Percentiles rank a stretch among this genome's conserved stretches.
These are phyloP conservation scores for Piloderma croceum DNA, from an alignment of 768 basidiomycete genomes.

Conservation along the genomic window DNA sequence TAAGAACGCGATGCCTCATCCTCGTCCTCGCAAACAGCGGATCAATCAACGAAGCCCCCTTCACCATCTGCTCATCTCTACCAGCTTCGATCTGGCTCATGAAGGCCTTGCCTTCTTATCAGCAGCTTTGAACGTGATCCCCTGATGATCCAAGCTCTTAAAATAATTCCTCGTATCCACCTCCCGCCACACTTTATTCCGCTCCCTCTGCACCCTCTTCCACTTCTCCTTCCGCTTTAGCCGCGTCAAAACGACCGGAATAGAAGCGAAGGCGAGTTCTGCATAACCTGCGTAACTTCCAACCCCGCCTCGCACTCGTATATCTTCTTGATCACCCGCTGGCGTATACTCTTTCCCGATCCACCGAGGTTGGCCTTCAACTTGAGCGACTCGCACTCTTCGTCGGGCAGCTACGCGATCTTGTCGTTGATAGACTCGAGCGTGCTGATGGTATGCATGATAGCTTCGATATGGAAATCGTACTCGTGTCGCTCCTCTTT, in stretches of 20 bases:
- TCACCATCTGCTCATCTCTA: slow-evolving; percentile 75
- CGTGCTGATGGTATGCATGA: slow-evolving; percentile 81
- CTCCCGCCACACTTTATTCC: slow-evolving; percentile 99
- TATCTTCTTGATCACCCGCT: slow-evolving; percentile 93
- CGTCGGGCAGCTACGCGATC: slow-evolving; percentile 68
- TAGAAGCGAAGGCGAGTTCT: slow-evolving; percentile 82
- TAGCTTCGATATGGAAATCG: slow-evolving; percentile 96
- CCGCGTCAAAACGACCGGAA: slow-evolving; percentile 84
- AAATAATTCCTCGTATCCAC: slow-evolving; percentile 91
- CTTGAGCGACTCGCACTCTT: slow-evolving; percentile 78
- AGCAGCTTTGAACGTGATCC: slow-evolving; percentile 79
- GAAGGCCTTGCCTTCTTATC: slow-evolving; percentile 90
- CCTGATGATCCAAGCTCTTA: slow-evolving; percentile 92
- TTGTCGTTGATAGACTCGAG: slow-evolving; percentile 91
- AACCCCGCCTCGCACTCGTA: slow-evolving; percentile 83
- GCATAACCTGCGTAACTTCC: slow-evolving; percentile 82
- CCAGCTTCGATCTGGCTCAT: slow-evolving; percentile 81
- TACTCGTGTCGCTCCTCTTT: slow-evolving; percentile 99
- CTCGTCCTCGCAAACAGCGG: slow-evolving; percentile 53
- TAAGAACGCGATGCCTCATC: slow-evolving; percentile 68
- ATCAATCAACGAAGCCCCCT: slow-evolving; percentile 56
- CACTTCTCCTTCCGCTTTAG: slow-evolving; percentile 97
- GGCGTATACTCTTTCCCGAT: slow-evolving; percentile 80
- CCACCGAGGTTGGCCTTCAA: slow-evolving; percentile 87
- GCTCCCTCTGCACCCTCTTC: slow-evolving; percentile 94